Evolutionary conservation across 495 filamentous ascomycete genomes (phyloP), one percentile per base, ranked within the genome.

Genomic region (Immersiella caudata): DNA sequence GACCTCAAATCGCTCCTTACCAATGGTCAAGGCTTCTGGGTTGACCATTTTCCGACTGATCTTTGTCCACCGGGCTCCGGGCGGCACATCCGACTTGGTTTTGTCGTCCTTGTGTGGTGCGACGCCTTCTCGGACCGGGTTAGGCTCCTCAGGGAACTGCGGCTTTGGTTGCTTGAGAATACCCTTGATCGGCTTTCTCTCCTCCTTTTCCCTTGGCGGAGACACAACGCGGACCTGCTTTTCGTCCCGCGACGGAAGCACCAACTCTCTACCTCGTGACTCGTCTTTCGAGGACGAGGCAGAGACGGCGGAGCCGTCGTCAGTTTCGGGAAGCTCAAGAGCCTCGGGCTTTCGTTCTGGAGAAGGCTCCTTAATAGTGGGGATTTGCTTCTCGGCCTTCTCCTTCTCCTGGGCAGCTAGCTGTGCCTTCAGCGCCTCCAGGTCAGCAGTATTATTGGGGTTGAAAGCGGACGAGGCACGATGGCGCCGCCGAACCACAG

Each of bases 51-150:
- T 85, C 27, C 93, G 86, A 76, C 89, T 90, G 73, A 96, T 91
- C 82, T 94, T 96, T 49, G 93, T 96, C 93, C 93, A 96, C 54
- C 91, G 84, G 4, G 93, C 93, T 36, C 88, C 89, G 0, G 88
- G 81, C 6, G 92, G 93, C 62, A 94, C 91, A 24, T 88, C 87
- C 55, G 79, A 79, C 70, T 83, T 84, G 68, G 88, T 90, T 77
- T 92, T 92, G 58, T 90, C 88, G 61, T 93, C 91, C 77, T 94
- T 95, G 73, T 93, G 84, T 18, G 93, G 93, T 4, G 92, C 91
- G 16, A 95, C 93, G n/a, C 93, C 93, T 73, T 96, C 92, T 26
- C 93, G 82, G n/a, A 94, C 85, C 0, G 90, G 87, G 60, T 89
- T 86, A 0, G 86, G 83, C 33, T 96, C 87, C 70, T 95, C 92